Conservation (phyloP, 1,139 yeast genomes). For the Protomyces gravidus region DNA sequence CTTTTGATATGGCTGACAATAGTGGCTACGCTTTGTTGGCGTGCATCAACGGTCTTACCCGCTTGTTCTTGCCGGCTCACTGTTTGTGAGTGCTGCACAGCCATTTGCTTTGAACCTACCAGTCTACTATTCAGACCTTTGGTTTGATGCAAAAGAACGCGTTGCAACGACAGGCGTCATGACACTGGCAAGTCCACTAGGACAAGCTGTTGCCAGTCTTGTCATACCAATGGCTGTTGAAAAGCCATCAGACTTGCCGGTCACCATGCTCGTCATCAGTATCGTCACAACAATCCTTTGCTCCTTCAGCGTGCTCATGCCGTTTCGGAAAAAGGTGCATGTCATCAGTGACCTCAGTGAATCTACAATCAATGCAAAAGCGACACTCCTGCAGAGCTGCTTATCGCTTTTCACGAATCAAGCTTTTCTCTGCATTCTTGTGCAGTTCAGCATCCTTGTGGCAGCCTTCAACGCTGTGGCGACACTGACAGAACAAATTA, state of each 20-base stretch:
- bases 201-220: slow-evolving; percentile 43
- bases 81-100: slow-evolving; percentile 42
- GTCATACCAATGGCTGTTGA: slow-evolving; percentile 42
- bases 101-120: slow-evolving; percentile 42
- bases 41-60: slow-evolving; percentile 33
- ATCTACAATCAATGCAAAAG: slow-evolving; percentile 37
- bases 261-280: slow-evolving; percentile 37
- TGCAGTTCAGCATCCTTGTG: slow-evolving; percentile 40
- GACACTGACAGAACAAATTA: slow-evolving; percentile 40
- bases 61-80: slow-evolving; percentile 41
- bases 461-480: slow-evolving; percentile 43
- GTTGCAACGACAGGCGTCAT: slow-evolving; percentile 43
- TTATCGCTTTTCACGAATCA: slow-evolving; percentile 34
- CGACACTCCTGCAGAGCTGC: slow-evolving; percentile 31
- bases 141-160: slow-evolving; percentile 40
- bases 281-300: slow-evolving; percentile 35
- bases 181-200: slow-evolving; percentile 42
- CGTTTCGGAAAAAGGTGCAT: slow-evolving; percentile 1
- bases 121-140: slow-evolving; percentile 40
- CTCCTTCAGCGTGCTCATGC: slow-evolving; percentile 4
- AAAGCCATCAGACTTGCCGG: slow-evolving; percentile 30
- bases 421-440: slow-evolving; percentile 36
- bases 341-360: slow-evolving; percentile 25
- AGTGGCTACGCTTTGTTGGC: slow-evolving; percentile 23
- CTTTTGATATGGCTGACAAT: background rate